Conservation (phyloP, 306 rosid genomes). For the Neltuma alba region DNA sequence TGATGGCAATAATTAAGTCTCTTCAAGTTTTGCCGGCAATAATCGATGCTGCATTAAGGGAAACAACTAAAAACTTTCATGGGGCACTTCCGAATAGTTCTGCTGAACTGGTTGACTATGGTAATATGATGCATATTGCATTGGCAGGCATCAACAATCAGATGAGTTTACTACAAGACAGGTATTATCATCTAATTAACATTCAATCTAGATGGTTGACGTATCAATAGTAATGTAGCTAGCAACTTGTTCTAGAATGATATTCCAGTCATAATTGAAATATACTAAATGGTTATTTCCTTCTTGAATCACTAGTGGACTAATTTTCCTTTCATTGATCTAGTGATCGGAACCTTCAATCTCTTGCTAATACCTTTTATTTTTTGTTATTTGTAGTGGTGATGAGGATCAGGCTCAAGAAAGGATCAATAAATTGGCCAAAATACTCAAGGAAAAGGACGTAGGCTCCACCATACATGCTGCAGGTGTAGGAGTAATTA, state of each 20-base stretch:
- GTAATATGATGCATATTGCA: slow-evolving; percentile 98
- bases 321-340: slow-evolving; percentile 24
- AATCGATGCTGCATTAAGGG: slow-evolving; percentile 79
- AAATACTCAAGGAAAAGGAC: slow-evolving; percentile 90
- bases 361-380: slow-evolving; percentile 35
- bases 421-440: slow-evolving; percentile 91
- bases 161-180: slow-evolving; percentile 98
- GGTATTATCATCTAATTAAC: slow-evolving; percentile 48
- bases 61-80: slow-evolving; percentile 61
- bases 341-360: slow-evolving; percentile 23
- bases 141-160: slow-evolving; percentile 94
- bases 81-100: slow-evolving; percentile 59
- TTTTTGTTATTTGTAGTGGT: slow-evolving; percentile 69
- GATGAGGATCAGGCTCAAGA: slow-evolving; percentile 99
- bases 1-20: slow-evolving; percentile 86
- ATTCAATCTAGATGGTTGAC: slow-evolving; percentile 13
- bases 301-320: not conserved
- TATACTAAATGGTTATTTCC: not conserved
- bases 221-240: slow-evolving; percentile 9
- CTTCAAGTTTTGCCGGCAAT: slow-evolving; percentile 87
- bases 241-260: slow-evolving; percentile 15
- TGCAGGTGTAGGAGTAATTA: slow-evolving; percentile 90
- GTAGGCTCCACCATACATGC: slow-evolving; percentile 67
- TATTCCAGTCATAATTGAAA: slow-evolving; percentile 5
- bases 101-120: slow-evolving; percentile 54